phyloP scores from a whole-genome alignment of 148 eudicot species.

The Mesembryanthemum crystallinum region DNA sequence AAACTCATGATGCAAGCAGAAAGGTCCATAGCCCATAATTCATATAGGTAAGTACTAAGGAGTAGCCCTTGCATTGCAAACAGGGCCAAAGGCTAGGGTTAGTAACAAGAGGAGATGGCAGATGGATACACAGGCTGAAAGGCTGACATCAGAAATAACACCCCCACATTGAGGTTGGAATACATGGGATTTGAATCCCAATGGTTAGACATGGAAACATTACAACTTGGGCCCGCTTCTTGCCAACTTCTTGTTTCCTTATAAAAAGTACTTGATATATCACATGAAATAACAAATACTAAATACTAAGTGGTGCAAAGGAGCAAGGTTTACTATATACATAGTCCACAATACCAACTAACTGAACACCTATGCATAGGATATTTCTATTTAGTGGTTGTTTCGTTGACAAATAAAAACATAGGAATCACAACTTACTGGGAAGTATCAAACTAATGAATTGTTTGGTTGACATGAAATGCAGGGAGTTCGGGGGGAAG shows the following conservation, averaged over 20 bases:
- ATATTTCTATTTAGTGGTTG: too few species aligned
- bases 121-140: not conserved
- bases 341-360: not conserved
- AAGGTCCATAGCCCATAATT: not conserved
- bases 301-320: not conserved
- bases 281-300: not conserved
- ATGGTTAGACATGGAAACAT: not conserved
- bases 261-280: not conserved
- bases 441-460: too few species aligned
- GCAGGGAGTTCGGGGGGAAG: too few species aligned
- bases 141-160: not conserved
- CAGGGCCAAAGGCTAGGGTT: not conserved
- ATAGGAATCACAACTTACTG: too few species aligned
- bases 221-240: not conserved
- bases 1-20: not conserved
- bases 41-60: not conserved
- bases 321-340: not conserved
- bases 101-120: not conserved
- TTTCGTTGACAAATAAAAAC: not conserved
- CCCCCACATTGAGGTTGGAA: not conserved
- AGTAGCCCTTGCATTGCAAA: not conserved
- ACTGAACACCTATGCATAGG: not conserved
- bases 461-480: too few species aligned
- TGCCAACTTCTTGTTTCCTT: not conserved
- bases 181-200: not conserved